Evolutionary conservation across 768 basidiomycete species (phyloP).

Genomic region (Agrocybe praecox): DNA sequence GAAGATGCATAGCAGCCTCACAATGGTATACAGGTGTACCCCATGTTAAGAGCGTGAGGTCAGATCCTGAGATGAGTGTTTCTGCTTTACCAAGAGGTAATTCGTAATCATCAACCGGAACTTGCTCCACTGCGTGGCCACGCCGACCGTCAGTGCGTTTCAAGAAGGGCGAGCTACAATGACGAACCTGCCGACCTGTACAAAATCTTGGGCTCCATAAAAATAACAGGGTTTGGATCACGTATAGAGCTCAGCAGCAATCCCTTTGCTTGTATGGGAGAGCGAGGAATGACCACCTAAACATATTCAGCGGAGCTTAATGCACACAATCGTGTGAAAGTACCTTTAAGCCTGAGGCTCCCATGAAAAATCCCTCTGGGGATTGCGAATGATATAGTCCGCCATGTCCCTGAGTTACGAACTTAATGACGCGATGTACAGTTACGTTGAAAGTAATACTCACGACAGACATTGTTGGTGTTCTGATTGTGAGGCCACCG

Average conservation of each 20-base stretch:
- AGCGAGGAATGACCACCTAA: conserved; percentile 88
- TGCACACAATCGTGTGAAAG: neutral
- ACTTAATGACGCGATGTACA: neutral
- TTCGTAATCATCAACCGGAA: conserved; percentile 84
- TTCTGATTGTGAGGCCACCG: conserved; percentile 81
- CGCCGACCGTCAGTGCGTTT: neutral
- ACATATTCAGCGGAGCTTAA: conserved; percentile 17
- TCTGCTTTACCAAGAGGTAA: conserved; percentile 88
- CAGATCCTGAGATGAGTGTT: conserved; percentile 68
- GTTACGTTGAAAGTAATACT: conserved; percentile 28
- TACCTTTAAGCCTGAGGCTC: conserved; percentile 87
- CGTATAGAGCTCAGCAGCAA: conserved; percentile 84
- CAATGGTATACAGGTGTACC: conserved; percentile 94
- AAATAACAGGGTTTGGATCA: conserved; percentile 92
- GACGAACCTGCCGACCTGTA: conserved; percentile 71
- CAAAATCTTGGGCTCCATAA: conserved; percentile 94
- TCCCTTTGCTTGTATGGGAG: conserved; percentile 95
- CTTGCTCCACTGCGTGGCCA: conserved; percentile 75
- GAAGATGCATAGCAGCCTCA: conserved; percentile 78
- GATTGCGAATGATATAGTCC: conserved; percentile 95
- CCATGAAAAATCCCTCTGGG: conserved; percentile 94
- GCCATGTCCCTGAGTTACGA: conserved; percentile 62
- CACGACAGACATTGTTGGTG: conserved; percentile 89
- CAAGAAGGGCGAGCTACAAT: conserved; percentile 1
- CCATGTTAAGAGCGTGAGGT: conserved; percentile 90